phyloP scores from a whole-genome alignment of 306 rosid genomes.

The Lagenaria siceraria region DNA sequence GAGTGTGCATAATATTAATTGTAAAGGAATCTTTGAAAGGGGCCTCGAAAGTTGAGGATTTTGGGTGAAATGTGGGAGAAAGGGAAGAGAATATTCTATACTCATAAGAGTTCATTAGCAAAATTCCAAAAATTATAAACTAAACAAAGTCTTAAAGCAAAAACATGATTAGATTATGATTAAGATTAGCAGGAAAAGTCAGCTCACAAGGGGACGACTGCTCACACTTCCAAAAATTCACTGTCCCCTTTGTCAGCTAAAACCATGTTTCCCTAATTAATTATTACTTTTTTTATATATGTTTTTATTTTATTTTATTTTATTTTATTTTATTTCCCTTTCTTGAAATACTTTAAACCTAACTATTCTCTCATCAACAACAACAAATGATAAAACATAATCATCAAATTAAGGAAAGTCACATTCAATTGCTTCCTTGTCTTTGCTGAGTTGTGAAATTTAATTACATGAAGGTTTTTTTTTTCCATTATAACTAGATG shows the following conservation, averaged over 20 bases:
- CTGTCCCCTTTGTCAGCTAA: conserved; percentile 71
- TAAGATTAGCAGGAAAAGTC: conserved; percentile 57
- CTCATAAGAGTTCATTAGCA: conserved; percentile 64
- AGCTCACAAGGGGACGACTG: conserved; percentile 81
- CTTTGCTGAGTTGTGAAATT: background rate
- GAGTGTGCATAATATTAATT: too few relatives aligned
- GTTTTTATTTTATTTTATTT: too few relatives aligned
- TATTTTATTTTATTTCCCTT: background rate
- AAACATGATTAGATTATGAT: conserved; percentile 89
- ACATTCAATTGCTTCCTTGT: background rate
- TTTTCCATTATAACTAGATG: background rate
- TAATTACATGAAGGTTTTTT: background rate
- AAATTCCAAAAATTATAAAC: conserved; percentile 55
- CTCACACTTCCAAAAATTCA: conserved; percentile 89
- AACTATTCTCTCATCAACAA: background rate
- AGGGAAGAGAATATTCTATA: conserved; percentile 70
- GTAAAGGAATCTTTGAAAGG: conserved; percentile 36
- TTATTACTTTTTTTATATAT: background rate
- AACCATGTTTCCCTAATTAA: background rate
- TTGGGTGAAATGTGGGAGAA: conserved; percentile 39
- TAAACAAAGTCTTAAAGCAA: conserved; percentile 48
- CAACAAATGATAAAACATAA: background rate
- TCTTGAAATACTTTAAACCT: background rate
- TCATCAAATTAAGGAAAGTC: background rate
- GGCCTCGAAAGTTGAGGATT: conserved; percentile 63